Percentiles rank a stretch among this genome's conserved stretches.
Conservation (phyloP, 2,329 filamentous ascomycete genomes). For the Apiospora aurea region DNA sequence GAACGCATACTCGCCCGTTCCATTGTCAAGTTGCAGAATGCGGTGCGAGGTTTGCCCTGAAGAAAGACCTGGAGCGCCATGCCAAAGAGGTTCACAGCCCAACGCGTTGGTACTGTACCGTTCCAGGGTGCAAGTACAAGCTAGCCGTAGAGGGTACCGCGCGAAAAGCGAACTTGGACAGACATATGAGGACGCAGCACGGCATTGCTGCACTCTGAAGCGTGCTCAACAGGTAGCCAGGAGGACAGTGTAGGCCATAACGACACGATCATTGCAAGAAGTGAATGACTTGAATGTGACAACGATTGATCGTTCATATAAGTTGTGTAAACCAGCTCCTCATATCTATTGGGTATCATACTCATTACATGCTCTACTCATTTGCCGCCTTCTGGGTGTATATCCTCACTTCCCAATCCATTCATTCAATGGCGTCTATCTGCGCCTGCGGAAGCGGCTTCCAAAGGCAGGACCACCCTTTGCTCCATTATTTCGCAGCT, state of each 20-base stretch:
- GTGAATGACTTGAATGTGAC: background rate
- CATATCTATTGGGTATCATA: constrained; percentile 19
- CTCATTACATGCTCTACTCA: constrained; percentile 8
- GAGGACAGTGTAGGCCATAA: background rate
- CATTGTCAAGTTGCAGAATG: background rate
- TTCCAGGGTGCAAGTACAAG: background rate
- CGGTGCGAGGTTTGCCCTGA: background rate
- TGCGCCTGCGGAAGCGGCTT: constrained; percentile 64
- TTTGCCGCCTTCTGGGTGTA: background rate
- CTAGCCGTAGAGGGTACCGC: background rate
- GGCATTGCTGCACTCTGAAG: background rate
- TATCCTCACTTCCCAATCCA: background rate
- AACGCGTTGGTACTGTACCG: background rate
- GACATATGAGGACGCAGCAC: background rate
- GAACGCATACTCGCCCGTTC: background rate
- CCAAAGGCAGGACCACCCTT: constrained; percentile 66
- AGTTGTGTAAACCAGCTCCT: background rate
- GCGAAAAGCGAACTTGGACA: constrained; percentile 1
- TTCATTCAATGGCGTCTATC: constrained; percentile 31
- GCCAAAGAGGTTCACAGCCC: background rate
- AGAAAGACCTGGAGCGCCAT: background rate
- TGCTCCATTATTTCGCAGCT: constrained; percentile 67
- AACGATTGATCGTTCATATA: background rate
- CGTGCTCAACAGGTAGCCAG: background rate
- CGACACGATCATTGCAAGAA: background rate